phyloP scores from a whole-genome alignment of 805 yeast species.

The Wickerhamomyces queroliae region DNA sequence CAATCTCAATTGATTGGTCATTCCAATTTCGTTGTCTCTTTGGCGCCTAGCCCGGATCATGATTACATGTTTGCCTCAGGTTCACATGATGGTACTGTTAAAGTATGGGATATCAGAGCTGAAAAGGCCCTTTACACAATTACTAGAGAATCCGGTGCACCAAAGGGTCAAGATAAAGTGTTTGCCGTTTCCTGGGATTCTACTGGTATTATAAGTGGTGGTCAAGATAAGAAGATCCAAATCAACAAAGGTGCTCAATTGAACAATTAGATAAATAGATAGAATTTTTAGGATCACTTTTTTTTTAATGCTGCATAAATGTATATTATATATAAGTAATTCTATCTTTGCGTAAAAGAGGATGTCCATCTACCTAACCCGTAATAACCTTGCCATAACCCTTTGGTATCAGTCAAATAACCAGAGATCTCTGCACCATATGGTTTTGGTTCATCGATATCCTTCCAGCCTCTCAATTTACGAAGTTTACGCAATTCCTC shows the following conservation, averaged over 20 bases:
- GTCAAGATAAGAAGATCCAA: conserved; percentile 89
- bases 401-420: conserved; percentile 57
- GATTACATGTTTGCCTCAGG: conserved; percentile 82
- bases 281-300: too few relatives aligned
- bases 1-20: conserved; percentile 84
- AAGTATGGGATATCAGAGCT: conserved; percentile 94
- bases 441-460: conserved; percentile 30
- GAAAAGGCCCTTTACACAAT: conserved; percentile 77
- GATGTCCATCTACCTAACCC: conserved; percentile 56
- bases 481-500: conserved; percentile 63
- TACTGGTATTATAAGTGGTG: conserved; percentile 86
- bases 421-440: conserved; percentile 38
- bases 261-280: conserved; percentile 2
- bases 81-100: conserved; percentile 94
- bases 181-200: conserved; percentile 84
- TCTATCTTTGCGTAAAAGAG: not conserved
- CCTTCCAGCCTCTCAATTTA: conserved; percentile 57
- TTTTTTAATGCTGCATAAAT: not conserved
- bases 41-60: conserved; percentile 70
- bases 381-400: conserved; percentile 76
- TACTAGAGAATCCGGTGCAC: conserved; percentile 55
- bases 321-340: not conserved
- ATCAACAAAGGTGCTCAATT: conserved; percentile 47
- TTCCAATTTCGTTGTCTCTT: conserved; percentile 79
- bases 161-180: conserved; percentile 53